Evolutionary conservation across 805 yeast species (phyloP), one percentile per base, ranked within the genome.

Genomic region (Wickerhamiella bombiphila): DNA sequence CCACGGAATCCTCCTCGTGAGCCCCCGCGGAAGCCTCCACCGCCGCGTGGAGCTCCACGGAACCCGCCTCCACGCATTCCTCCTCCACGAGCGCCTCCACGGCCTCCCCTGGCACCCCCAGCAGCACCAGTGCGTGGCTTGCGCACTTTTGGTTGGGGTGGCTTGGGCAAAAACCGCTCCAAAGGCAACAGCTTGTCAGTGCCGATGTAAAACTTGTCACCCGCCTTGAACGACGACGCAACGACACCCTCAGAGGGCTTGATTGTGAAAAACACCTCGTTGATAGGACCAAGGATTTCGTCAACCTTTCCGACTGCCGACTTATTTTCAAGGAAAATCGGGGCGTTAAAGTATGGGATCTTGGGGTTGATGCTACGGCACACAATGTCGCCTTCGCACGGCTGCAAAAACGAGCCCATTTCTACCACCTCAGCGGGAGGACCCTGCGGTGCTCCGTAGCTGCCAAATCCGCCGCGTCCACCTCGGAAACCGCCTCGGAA

Each of bases 301-400:
- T 91, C 99, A 42, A 91, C 94, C 61, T 91, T 91, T 53, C 99
- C 99, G 34, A 91, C 76, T 57, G 80, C 91, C 19, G 94, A 79
- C 59, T 91, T 91, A 70, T 91, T 88, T 60, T 91, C 97, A 51
- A 91, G 70, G 60, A 79, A 91, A 53, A 91, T 86, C 58, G 98
- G 98, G 20, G 99, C 99, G 64, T 91, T 91, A 72, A 91, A 91
- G 61, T 88, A 91, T 54, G 99, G 98, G 50, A 91, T 69, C 67
- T 88, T 88, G 41, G 83, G 75, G 60, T 91, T 91, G 54, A 81
- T 80, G 35, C 96, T 85, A 55, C 86, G 81, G 66, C 97, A 91
- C 40, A 91, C 94, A 56, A 91, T 80, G 56, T 91, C 98, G 42
- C 94, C 95, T 63, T 91, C 99, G 60, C 95, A 85, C 11, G 91